These are phyloP conservation scores for Xeromyces bisporus DNA, from an alignment of 495 filamentous ascomycete species.

Conservation along the genomic window DNA sequence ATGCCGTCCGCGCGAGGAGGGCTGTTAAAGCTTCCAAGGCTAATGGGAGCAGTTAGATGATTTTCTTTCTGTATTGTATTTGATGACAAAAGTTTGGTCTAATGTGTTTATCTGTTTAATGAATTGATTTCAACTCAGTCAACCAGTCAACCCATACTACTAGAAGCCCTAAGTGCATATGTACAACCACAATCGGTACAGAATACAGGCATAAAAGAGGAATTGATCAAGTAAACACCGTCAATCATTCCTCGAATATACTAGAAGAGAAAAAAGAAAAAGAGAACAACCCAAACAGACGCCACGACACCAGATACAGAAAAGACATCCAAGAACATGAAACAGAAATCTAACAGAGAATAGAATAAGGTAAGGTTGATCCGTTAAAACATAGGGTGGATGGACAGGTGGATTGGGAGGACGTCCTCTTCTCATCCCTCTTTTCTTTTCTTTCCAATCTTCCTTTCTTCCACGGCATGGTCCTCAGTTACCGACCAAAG, in stretches of 20 bases:
- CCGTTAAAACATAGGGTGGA: background rate
- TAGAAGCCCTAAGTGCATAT: no score
- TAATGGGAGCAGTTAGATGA: conserved; percentile 16
- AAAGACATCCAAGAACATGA: conserved; percentile 10
- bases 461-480: conserved; percentile 3
- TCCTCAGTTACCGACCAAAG: conserved; percentile 25
- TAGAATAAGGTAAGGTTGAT: conserved; percentile 6
- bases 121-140: no score
- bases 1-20: conserved; percentile 63
- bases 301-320: conserved; percentile 15
- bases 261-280: conserved; percentile 3
- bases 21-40: conserved; percentile 15
- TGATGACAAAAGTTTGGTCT: no score
- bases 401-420: background rate
- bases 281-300: conserved; percentile 5
- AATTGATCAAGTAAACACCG: conserved; percentile 4
- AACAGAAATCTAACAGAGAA: conserved; percentile 13
- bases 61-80: no score
- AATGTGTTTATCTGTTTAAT: no score
- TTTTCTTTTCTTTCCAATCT: conserved; percentile 1
- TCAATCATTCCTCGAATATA: conserved; percentile 12
- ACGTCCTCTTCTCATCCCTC: background rate
- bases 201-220: conserved; percentile 8
- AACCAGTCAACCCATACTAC: no score
- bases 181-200: no score